phyloP scores from a whole-genome alignment of 2,329 filamentous ascomycete genomes.

The Aspergillus latus region DNA sequence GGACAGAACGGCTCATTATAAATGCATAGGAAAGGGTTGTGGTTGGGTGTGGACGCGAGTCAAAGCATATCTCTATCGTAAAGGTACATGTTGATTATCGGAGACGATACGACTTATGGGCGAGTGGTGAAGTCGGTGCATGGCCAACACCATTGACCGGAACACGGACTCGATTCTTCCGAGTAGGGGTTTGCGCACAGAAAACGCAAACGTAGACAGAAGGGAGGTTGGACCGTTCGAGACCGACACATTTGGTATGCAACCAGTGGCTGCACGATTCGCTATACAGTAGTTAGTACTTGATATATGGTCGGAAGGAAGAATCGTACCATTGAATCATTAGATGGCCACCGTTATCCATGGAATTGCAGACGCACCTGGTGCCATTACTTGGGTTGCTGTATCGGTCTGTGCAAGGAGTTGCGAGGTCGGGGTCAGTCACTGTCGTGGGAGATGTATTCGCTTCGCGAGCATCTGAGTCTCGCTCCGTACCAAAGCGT shows the following conservation, averaged over 20 bases:
- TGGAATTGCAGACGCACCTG: constrained; percentile 58
- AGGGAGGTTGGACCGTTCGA: constrained; percentile 49
- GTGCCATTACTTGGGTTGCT: constrained; percentile 54
- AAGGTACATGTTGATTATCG: constrained; percentile 26
- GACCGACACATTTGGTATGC: constrained; percentile 59
- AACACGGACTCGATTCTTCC: constrained; percentile 37
- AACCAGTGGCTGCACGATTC: constrained; percentile 64
- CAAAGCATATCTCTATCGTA: constrained; percentile 12
- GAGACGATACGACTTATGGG: constrained; percentile 43
- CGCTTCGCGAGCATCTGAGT: constrained; percentile 39
- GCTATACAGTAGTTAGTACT: constrained; percentile 34
- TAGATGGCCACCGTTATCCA: constrained; percentile 53
- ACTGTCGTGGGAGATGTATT: constrained; percentile 53
- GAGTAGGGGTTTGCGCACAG: constrained; percentile 48
- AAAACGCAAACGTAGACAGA: constrained; percentile 54
- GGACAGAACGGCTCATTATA: background rate
- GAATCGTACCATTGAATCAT: constrained; percentile 60
- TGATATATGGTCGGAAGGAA: background rate
- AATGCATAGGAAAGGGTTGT: background rate
- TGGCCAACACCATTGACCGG: constrained; percentile 32
- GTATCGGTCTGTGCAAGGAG: constrained; percentile 55
- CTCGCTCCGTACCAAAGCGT: constrained; percentile 35
- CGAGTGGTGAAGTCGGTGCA: constrained; percentile 41
- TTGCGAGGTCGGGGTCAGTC: constrained; percentile 51
- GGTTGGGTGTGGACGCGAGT: constrained; percentile 8